Percentiles rank a stretch among this genome's conserved stretches.
These are phyloP conservation scores for Hypoxylon rubiginosum DNA, from an alignment of 2,329 filamentous ascomycete genomes.

Conservation along the genomic window DNA sequence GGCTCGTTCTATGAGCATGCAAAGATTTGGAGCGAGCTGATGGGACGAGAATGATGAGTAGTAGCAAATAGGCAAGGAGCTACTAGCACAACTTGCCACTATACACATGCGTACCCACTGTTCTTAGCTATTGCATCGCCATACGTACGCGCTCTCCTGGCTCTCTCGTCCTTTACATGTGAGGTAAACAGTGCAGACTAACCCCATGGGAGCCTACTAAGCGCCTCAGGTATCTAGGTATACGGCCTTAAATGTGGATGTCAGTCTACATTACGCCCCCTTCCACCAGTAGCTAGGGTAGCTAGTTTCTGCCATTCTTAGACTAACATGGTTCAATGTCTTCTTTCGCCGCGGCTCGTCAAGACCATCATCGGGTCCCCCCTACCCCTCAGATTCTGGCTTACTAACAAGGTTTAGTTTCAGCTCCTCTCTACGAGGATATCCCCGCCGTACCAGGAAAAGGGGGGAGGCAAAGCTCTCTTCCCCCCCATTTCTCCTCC, in stretches of 20 bases:
- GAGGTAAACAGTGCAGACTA: not conserved
- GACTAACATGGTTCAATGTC: not conserved
- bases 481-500: too few relatives aligned
- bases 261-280: too few relatives aligned
- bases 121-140: not conserved
- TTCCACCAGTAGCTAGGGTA: too few relatives aligned
- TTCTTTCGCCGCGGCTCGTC: not conserved
- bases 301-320: too few relatives aligned
- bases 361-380: not conserved
- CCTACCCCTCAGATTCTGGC: not conserved
- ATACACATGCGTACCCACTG: not conserved
- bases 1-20: too few relatives aligned
- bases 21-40: too few relatives aligned
- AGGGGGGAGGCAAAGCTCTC: not conserved
- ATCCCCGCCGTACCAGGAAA: not conserved
- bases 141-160: not conserved
- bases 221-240: too few relatives aligned
- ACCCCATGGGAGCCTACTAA: not conserved
- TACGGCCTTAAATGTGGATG: not conserved
- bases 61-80: too few relatives aligned
- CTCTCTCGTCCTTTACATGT: not conserved
- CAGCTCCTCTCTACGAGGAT: not conserved
- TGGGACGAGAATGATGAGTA: not conserved
- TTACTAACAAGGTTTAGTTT: constrained; percentile 17
- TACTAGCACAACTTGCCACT: too few relatives aligned